A percentile compares a stretch with the other conserved stretches of the same genome.
Conservation (phyloP, 208 protist species). For the Herpetomonas samuelpessoai region DNA sequence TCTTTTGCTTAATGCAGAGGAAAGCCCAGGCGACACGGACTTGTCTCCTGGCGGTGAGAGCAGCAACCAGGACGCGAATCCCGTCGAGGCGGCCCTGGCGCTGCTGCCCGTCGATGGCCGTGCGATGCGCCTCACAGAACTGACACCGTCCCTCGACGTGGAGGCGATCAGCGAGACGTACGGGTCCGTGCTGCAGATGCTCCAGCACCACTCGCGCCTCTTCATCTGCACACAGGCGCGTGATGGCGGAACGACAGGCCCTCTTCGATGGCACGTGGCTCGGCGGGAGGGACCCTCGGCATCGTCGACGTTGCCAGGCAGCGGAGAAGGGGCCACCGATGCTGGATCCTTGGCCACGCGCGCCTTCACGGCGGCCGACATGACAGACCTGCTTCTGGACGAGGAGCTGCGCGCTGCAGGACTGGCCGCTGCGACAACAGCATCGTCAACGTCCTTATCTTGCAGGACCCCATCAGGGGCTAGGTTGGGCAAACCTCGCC, state of each 20-base stretch:
- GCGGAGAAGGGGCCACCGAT: too few relatives aligned
- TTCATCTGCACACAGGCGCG: conserved; percentile 32
- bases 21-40: background rate
- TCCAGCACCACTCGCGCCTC: conserved; percentile 38
- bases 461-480: too few relatives aligned
- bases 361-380: background rate
- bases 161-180: conserved; percentile 48
- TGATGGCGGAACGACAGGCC: background rate
- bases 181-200: conserved; percentile 54
- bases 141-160: conserved; percentile 47
- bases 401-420: conserved; percentile 13
- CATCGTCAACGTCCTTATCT: background rate
- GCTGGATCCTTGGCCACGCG: background rate
- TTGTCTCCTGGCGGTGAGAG: background rate
- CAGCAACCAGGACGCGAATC: background rate
- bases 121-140: conserved; percentile 39
- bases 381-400: conserved; percentile 8
- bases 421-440: background rate
- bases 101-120: conserved; percentile 56
- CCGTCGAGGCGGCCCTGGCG: conserved; percentile 32
- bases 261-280: background rate
- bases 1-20: conserved; percentile 34
- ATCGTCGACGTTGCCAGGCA: background rate
- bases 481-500: too few relatives aligned
- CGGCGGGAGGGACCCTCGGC: background rate